These are phyloP conservation scores for Leccinum broughii DNA, from an alignment of 768 basidiomycete genomes.

Conservation along the genomic window DNA sequence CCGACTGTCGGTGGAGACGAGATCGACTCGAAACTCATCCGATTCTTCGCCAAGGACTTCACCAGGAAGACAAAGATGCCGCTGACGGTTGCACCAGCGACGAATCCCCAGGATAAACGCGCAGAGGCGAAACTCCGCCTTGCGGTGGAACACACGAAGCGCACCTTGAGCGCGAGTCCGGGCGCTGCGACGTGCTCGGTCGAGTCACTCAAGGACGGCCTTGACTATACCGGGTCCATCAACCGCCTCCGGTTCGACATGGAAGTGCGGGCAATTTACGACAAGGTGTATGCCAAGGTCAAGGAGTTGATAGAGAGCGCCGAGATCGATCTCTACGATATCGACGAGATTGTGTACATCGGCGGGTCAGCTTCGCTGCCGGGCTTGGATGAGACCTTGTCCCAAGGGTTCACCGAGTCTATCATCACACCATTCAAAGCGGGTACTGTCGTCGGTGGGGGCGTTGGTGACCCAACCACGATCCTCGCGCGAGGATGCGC, in stretches of 20 bases:
- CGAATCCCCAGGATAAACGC: constrained; percentile 64
- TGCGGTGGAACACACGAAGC: constrained; percentile 93
- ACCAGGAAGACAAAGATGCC: constrained; percentile 90
- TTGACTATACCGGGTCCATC: constrained; percentile 81
- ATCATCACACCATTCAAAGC: constrained; percentile 64
- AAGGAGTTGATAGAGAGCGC: constrained; percentile 51
- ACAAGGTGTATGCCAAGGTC: constrained; percentile 51
- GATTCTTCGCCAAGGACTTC: constrained; percentile 94
- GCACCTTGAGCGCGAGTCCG: constrained; percentile 83
- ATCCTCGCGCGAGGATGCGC: constrained; percentile 78
- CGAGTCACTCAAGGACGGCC: constrained; percentile 90
- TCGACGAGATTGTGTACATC: constrained; percentile 80
- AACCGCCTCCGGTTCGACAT: constrained; percentile 60
- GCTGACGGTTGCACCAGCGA: constrained; percentile 62
- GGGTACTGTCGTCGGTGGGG: constrained; percentile 70
- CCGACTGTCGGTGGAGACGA: constrained; percentile 59
- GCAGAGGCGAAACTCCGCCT: constrained; percentile 93
- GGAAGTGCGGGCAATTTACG: constrained; percentile 61
- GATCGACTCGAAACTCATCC: constrained; percentile 81
- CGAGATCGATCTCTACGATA: constrained; percentile 59
- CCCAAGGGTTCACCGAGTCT: constrained; percentile 57
- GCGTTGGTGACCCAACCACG: constrained; percentile 75
- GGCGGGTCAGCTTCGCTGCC: constrained; percentile 76
- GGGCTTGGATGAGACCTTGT: constrained; percentile 64
- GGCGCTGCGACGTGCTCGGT: constrained; percentile 90